Evolutionary conservation across 2,329 filamentous ascomycete genomes (phyloP), one percentile per base, ranked within the genome.

Genomic region (Alternaria sp.): DNA sequence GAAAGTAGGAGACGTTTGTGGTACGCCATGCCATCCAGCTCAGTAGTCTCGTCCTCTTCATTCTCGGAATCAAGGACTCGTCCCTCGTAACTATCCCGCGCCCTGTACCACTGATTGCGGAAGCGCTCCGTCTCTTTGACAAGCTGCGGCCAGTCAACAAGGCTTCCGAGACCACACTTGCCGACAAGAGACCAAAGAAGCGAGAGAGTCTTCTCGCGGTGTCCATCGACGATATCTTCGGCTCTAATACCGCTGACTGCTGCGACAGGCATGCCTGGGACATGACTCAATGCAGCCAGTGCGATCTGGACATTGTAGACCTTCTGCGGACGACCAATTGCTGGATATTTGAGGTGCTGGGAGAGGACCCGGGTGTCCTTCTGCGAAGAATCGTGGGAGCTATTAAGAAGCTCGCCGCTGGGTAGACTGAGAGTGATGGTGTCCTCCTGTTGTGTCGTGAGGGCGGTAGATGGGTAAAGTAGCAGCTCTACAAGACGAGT

Each of bases 121-220:
- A 86, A 77, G 42, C 81, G 77, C 21, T 67, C 65, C 36, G 82
- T 83, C 67, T 89, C 86, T 21, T 79, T 80, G 26, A 76, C 75
- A 9, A 88, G 67, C 52, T 84, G 83, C 5, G 78, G 71, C 80
- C 83, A 85, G 63, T 88, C 82, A 2, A 89, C 78, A 0, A 89
- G 77, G 6, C 73, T 77, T 5, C 77, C 72, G 7, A 88, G 74
- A 1, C 85, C 85, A 77, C 83, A 85, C 71, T 81, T 82, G 39
- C 83, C 83, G 36, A 88, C 82, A 23, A 89, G 77, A 3, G 80
- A 79, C 86, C 86, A 88, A 5, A 90, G 78, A 9, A 89, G 77
- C 5, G 81, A 82, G 42, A 89, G 78, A 0, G 86, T 89, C 72
- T 86, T 88, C 67, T 89, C 86, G 8, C 87, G 82, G 65, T 88